Conservation (phyloP, 1,284 basidiomycete genomes). For the Cryptococcus sp. region DNA sequence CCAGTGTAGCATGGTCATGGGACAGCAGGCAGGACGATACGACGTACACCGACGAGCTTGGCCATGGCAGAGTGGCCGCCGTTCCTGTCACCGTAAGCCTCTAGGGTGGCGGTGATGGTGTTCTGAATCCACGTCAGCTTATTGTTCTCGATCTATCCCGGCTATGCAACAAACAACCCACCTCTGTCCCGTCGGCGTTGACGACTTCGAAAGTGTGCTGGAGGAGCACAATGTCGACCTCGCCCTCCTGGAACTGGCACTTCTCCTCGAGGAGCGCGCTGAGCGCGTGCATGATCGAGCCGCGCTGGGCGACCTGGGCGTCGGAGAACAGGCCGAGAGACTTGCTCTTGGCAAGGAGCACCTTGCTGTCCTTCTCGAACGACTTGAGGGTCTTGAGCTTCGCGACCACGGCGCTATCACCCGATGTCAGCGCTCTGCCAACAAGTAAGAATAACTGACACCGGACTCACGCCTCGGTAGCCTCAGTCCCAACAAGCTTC, state of each 20-base stretch:
- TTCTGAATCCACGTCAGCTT: slow-evolving; percentile 54
- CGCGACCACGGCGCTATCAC: slow-evolving; percentile 60
- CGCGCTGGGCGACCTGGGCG: slow-evolving; percentile 61
- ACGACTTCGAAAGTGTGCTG: slow-evolving; percentile 95
- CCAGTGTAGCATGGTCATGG: not conserved
- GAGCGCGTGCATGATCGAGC: slow-evolving; percentile 89
- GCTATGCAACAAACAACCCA: slow-evolving; percentile 52
- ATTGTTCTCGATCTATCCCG: not conserved
- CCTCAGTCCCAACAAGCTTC: slow-evolving; percentile 69
- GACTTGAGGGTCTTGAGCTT: slow-evolving; percentile 66
- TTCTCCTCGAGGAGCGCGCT: slow-evolving; percentile 85
- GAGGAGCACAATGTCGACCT: slow-evolving; percentile 94
- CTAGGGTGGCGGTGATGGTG: slow-evolving; percentile 86
- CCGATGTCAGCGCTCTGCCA: not conserved
- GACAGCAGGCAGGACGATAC: not conserved
- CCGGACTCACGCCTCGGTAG: slow-evolving; percentile 63
- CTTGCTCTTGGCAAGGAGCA: slow-evolving; percentile 81
- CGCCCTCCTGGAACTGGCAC: slow-evolving; percentile 86
- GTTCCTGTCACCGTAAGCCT: slow-evolving; percentile 78
- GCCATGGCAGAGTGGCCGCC: slow-evolving; percentile 93
- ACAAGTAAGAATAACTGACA: not conserved
- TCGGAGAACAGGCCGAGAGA: slow-evolving; percentile 91
- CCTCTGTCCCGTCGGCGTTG: slow-evolving; percentile 74
- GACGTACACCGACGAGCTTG: slow-evolving; percentile 63
- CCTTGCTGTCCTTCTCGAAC: slow-evolving; percentile 66